Percentiles rank a stretch among this genome's conserved stretches.
Conservation (phyloP, 306 rosid species). For the Citrullus colocynthis region DNA sequence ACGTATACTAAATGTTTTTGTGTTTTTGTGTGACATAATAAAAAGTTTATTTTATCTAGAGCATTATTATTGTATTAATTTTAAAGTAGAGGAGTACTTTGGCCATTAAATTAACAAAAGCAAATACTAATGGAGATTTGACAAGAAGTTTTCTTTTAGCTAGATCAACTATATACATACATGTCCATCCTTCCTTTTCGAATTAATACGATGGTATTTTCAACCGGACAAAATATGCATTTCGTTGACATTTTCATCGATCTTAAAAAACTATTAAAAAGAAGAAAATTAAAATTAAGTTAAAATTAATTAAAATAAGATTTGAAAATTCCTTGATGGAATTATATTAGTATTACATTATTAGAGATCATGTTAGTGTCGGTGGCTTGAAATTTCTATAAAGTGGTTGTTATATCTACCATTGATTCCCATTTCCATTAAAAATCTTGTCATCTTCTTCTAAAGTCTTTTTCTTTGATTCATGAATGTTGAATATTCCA, state of each 20-base stretch:
- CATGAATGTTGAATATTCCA: background rate
- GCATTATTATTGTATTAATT: too few relatives aligned
- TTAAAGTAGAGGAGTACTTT: too few relatives aligned
- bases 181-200: background rate
- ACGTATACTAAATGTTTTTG: background rate
- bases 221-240: background rate
- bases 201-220: background rate
- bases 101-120: too few relatives aligned
- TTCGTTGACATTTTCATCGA: background rate
- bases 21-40: background rate
- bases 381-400: background rate
- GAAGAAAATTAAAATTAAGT: background rate
- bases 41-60: background rate
- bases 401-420: conserved; percentile 1
- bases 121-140: too few relatives aligned
- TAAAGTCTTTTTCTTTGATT: background rate
- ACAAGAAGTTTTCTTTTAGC: background rate
- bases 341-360: background rate
- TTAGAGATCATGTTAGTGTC: background rate
- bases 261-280: background rate
- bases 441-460: background rate
- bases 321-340: background rate
- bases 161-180: background rate
- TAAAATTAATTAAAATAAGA: background rate
- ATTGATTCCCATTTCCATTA: background rate